Evolutionary conservation across 192 early-diverging fungal genomes (phyloP), one percentile per base, ranked within the genome.

Genomic region (Backusella liffmaniae): DNA sequence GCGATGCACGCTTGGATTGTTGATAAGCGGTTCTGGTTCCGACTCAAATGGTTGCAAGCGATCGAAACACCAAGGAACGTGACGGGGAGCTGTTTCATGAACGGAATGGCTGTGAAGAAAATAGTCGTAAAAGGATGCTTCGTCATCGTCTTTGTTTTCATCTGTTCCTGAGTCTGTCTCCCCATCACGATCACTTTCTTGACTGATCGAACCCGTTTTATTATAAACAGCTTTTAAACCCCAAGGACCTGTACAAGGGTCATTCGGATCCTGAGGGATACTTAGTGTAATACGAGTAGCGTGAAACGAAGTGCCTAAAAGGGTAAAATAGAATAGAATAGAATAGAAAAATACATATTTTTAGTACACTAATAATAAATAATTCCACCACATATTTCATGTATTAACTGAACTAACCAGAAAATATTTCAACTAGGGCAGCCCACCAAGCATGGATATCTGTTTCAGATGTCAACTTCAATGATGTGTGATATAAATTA

Each of bases 41-140:
- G 83, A 78, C 39, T 89, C 88, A 26, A 89, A 79, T 12, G 83
- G 80, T 36, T 86, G 82, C 12, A 89, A 73, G 13, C 81, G 80
- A 44, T 85, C 82, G 74, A 87, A 87, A 70, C 86, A 88, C 32
- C 82, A 76, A 67, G 75, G 80, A 78, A 71, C 77, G 67, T 73
- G 77, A 41, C 65, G 68, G 74, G 80, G 77, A 37, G 62, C 72
- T 69, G 76, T 67, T 84, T 78, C 79, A 85, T 73, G 81, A 18
- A 79, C 73, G 26, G 15, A 67, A 34, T 59, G 66, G 49, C 53
- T 66, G 67, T 77, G 59, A 26, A 46, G 49, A 49, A 75, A 70
- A 56, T 78, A 81, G 62, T 70, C 76, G 49, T 15, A 23, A 44
- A 9, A 42, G 4, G 34, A 37, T 23, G 41, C 68, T 7, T 65